These are phyloP conservation scores for Yarrowia sp. DNA, from an alignment of 805 yeast genomes.

Conservation along the genomic window DNA sequence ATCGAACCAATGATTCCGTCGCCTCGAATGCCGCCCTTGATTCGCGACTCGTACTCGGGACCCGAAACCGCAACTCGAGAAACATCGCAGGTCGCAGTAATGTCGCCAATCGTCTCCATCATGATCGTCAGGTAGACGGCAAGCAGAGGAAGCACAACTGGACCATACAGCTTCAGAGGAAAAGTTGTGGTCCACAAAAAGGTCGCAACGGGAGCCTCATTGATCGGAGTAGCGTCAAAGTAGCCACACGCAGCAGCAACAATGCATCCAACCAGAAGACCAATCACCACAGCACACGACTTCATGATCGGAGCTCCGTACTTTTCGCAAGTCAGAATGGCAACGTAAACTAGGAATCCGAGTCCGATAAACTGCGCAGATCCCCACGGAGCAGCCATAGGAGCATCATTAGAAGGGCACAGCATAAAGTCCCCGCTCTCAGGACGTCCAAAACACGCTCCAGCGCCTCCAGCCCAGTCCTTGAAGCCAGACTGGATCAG, in stretches of 20 bases:
- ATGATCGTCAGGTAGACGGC: constrained; percentile 78
- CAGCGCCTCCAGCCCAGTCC: constrained; percentile 88
- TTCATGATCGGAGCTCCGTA: constrained; percentile 95
- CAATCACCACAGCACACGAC: constrained; percentile 87
- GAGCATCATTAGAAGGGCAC: constrained; percentile 53
- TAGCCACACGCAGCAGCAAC: constrained; percentile 90
- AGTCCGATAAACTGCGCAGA: constrained; percentile 83
- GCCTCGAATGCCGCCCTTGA: constrained; percentile 90
- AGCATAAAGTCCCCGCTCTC: constrained; percentile 45
- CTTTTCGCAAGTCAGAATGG: constrained; percentile 73
- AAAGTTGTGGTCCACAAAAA: constrained; percentile 89
- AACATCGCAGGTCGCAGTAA: constrained; percentile 91
- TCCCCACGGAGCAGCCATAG: constrained; percentile 69
- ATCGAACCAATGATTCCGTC: constrained; percentile 80
- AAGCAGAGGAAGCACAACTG: constrained; percentile 78
- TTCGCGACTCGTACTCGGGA: constrained; percentile 70
- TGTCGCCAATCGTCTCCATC: constrained; percentile 95
- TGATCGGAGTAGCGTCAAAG: constrained; percentile 57
- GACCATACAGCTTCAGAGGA: constrained; percentile 72
- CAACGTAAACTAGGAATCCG: constrained; percentile 75
- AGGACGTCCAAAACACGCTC: constrained; percentile 40
- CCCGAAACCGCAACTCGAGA: constrained; percentile 85
- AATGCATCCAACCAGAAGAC: constrained; percentile 82
- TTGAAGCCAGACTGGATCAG: constrained; percentile 70
- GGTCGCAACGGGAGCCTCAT: constrained; percentile 74